Conservation (phyloP, 1,139 yeast species). For the Scheffersomyces titani region DNA sequence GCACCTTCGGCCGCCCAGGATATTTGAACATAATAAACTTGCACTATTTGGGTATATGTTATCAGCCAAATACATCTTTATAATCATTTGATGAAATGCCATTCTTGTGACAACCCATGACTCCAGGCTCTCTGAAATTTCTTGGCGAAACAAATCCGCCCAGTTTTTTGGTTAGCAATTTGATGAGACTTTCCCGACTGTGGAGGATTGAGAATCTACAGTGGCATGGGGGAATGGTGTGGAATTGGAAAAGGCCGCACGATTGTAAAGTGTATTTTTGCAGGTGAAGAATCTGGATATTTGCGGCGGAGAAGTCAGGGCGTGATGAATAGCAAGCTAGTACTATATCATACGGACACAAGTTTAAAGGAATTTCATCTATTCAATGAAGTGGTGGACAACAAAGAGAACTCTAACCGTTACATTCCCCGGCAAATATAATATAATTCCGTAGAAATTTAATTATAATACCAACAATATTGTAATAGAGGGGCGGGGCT, state of each 20-base stretch:
- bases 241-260: neutral
- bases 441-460: no score
- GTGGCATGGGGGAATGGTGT: neutral
- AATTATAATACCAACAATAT: neutral
- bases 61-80: neutral
- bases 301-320: neutral
- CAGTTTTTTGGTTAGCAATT: neutral
- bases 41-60: neutral
- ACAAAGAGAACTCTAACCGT: no score
- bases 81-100: neutral
- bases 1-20: no score
- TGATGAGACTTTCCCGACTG: neutral
- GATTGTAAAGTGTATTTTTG: neutral
- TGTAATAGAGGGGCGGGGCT: no score
- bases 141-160: neutral
- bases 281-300: no score
- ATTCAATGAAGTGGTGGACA: no score
- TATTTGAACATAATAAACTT: neutral
- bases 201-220: neutral
- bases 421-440: no score
- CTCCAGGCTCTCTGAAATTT: neutral
- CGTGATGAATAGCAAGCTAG: neutral
- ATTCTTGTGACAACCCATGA: neutral
- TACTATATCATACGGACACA: no score
- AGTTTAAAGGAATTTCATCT: no score